Evolutionary conservation across 2,329 filamentous ascomycete genomes (phyloP).

Genomic region (Aspergillus sp.): DNA sequence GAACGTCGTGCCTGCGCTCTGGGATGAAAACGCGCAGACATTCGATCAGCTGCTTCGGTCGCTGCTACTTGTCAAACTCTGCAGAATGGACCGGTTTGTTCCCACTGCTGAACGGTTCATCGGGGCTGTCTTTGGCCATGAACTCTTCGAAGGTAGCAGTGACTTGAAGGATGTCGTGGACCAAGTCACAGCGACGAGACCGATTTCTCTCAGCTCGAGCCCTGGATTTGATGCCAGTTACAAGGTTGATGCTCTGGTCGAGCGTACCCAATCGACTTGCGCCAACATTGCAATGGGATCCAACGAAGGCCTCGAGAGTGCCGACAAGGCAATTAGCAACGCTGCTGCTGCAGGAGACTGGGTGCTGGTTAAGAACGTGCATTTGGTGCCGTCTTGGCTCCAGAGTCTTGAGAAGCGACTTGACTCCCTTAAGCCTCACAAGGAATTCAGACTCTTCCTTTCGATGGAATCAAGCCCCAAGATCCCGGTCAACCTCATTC

Average conservation of each 20-base stretch:
- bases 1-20: constrained; percentile 67
- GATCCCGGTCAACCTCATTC: constrained; percentile 91
- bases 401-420: constrained; percentile 96
- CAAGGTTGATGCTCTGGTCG: constrained; percentile 93
- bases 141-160: constrained; percentile 73
- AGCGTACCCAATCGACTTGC: constrained; percentile 71
- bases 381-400: constrained; percentile 89
- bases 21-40: constrained; percentile 55
- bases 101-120: constrained; percentile 90
- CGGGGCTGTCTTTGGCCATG: constrained; percentile 70
- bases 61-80: constrained; percentile 86
- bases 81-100: constrained; percentile 91
- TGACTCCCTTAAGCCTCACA: constrained; percentile 86
- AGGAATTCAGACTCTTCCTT: constrained; percentile 87
- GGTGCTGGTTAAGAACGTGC: constrained; percentile 98
- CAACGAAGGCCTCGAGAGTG: constrained; percentile 82
- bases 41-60: constrained; percentile 72
- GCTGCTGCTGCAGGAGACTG: constrained; percentile 87
- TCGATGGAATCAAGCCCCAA: constrained; percentile 97
- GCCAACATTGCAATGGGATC: constrained; percentile 99
- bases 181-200: constrained; percentile 73
- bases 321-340: constrained; percentile 90
- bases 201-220: constrained; percentile 86
- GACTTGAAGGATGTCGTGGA: constrained; percentile 78
- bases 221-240: constrained; percentile 97